phyloP scores from a whole-genome alignment of 2,329 filamentous ascomycete species.

The Pseudogymnoascus pannorum region DNA sequence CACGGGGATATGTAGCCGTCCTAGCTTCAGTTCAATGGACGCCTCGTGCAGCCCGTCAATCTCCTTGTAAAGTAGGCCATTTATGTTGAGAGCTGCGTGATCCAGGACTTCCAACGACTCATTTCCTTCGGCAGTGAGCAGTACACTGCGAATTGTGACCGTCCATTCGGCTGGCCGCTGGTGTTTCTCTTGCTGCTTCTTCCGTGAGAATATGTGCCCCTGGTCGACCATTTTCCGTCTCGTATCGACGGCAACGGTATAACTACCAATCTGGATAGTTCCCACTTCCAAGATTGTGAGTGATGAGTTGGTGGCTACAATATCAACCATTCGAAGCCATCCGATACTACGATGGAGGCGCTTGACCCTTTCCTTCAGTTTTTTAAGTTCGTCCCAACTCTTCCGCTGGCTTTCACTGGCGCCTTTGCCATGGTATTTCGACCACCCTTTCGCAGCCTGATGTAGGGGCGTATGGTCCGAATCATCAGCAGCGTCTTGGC shows the following conservation, averaged over 20 bases:
- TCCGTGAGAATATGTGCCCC: constrained; percentile 79
- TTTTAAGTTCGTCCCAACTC: constrained; percentile 73
- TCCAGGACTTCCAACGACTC: constrained; percentile 87
- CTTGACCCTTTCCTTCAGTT: constrained; percentile 79
- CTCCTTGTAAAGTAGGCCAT: constrained; percentile 81
- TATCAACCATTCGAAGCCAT: constrained; percentile 83
- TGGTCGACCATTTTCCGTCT: constrained; percentile 85
- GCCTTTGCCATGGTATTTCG: constrained; percentile 14
- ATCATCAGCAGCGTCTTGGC: constrained; percentile 21
- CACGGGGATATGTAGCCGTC: constrained; percentile 80
- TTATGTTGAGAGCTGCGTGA: constrained; percentile 78
- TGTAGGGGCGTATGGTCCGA: constrained; percentile 10
- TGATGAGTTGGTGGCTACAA: constrained; percentile 75
- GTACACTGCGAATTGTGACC: constrained; percentile 71
- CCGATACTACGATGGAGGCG: constrained; percentile 76
- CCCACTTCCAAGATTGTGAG: constrained; percentile 75
- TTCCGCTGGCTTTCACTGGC: constrained; percentile 35
- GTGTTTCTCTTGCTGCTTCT: constrained; percentile 54
- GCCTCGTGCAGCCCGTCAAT: constrained; percentile 84
- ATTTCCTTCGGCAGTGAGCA: constrained; percentile 78
- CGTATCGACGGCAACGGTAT: constrained; percentile 85
- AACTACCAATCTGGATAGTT: constrained; percentile 72
- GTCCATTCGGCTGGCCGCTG: constrained; percentile 91
- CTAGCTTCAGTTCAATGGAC: constrained; percentile 82
- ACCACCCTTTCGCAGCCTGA: constrained; percentile 10